These are phyloP conservation scores for Trypanosoma caninum DNA, from an alignment of 208 protist species.

Conservation along the genomic window DNA sequence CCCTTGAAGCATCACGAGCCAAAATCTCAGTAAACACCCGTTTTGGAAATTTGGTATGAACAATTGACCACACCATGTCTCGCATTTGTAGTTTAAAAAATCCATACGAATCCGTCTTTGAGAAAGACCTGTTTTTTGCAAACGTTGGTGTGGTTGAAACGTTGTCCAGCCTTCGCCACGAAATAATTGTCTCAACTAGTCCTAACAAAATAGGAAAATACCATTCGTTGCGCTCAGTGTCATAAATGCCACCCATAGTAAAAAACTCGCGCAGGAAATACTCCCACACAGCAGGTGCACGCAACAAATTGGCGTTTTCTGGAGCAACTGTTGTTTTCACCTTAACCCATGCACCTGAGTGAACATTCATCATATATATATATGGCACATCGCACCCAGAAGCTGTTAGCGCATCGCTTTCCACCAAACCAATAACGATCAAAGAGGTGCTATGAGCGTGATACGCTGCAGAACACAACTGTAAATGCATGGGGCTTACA, in stretches of 20 bases:
- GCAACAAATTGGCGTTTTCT: conserved; percentile 79
- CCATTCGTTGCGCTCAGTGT: conserved; percentile 53
- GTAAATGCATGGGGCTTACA: conserved; percentile 72
- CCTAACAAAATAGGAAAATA: conserved; percentile 64
- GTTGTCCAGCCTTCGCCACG: background rate
- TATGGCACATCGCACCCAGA: conserved; percentile 13
- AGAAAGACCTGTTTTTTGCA: background rate
- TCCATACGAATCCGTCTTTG: conserved; percentile 35
- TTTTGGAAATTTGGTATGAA: conserved; percentile 53
- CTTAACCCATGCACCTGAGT: conserved; percentile 63
- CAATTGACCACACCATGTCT: conserved; percentile 77
- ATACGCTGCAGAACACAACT: conserved; percentile 59
- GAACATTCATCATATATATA: conserved; percentile 72
- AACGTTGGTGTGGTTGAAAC: background rate
- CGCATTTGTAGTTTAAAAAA: conserved; percentile 65
- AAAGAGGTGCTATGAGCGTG: conserved; percentile 34
- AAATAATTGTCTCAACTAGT: conserved; percentile 23
- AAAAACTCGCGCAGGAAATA: conserved; percentile 52
- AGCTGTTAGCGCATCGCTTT: conserved; percentile 14
- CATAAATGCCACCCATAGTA: conserved; percentile 57
- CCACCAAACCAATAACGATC: conserved; percentile 64
- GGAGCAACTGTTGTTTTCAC: conserved; percentile 56
- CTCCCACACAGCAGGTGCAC: conserved; percentile 64
- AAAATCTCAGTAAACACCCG: conserved; percentile 15
- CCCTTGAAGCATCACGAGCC: background rate